Conservation (phyloP, 2,329 filamentous ascomycete genomes). For the Didymella arachidicola region DNA sequence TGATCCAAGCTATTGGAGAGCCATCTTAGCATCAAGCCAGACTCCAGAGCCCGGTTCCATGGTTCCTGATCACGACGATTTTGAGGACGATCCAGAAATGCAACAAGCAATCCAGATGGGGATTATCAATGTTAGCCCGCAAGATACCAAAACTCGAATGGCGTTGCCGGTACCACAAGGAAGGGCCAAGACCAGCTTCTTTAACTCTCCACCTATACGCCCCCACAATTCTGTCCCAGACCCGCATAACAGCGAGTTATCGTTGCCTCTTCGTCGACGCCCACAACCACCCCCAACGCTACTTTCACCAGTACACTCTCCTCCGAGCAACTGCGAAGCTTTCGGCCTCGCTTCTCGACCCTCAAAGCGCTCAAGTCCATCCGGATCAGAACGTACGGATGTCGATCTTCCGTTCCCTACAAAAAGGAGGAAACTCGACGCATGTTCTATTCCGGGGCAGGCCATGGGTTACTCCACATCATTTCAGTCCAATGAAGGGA, state of each 20-base stretch:
- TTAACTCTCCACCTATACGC: background rate
- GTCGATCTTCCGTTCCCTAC: background rate
- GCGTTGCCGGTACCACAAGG: background rate
- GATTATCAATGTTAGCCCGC: background rate
- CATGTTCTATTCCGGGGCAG: background rate
- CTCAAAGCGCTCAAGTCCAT: background rate
- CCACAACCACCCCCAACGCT: background rate
- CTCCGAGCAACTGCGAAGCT: background rate
- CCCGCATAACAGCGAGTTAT: background rate
- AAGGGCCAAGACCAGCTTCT: background rate
- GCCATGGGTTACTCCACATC: background rate
- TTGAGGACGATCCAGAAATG: constrained; percentile 6
- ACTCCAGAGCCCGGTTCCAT: background rate
- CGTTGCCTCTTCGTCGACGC: background rate
- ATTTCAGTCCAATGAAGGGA: background rate
- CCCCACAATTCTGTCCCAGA: background rate
- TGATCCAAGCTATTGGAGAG: constrained; percentile 25
- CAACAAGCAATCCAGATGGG: background rate
- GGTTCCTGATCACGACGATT: constrained; percentile 1
- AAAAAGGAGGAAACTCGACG: background rate
- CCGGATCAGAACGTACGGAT: background rate
- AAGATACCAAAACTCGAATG: background rate
- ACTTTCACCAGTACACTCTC: background rate
- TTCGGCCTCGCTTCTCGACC: background rate
- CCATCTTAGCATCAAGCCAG: background rate